phyloP scores from a whole-genome alignment of 2,329 filamentous ascomycete genomes.

The Lasiodiplodia hormozganensis region DNA sequence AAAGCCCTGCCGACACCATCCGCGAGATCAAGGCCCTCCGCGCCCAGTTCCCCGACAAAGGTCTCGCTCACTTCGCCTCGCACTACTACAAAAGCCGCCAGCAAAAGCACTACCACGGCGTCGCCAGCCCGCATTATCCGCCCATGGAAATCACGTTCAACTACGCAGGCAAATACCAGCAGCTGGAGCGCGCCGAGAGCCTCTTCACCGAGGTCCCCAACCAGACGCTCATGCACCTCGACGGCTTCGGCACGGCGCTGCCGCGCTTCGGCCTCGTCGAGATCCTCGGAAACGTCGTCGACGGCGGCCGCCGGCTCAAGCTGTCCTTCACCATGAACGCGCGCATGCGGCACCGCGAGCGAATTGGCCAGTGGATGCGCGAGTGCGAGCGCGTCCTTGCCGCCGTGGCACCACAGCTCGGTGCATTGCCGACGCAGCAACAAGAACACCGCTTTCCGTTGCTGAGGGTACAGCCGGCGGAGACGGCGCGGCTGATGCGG shows the following conservation, averaged over 20 bases:
- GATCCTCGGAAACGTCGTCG: constrained; percentile 58
- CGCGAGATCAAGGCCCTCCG: constrained; percentile 2
- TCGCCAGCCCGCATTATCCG: neutral
- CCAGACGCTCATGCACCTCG: constrained; percentile 9
- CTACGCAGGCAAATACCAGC: constrained; percentile 59
- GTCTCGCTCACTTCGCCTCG: constrained; percentile 14
- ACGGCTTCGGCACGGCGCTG: constrained; percentile 29
- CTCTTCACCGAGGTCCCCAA: constrained; percentile 17
- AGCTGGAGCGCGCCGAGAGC: constrained; percentile 48
- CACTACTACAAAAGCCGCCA: neutral
- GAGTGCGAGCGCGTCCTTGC: constrained; percentile 46
- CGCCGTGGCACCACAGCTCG: constrained; percentile 36
- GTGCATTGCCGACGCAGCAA: too few species aligned
- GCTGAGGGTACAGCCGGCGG: neutral
- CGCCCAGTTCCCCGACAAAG: constrained; percentile 15
- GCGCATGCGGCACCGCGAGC: constrained; percentile 54
- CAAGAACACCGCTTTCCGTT: neutral
- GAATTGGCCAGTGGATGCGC: constrained; percentile 53
- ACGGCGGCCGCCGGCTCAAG: constrained; percentile 54
- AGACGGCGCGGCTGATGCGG: neutral
- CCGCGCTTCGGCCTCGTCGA: constrained; percentile 60
- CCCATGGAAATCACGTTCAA: constrained; percentile 67
- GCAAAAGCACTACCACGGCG: neutral
- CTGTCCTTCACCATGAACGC: constrained; percentile 61
- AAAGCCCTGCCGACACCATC: neutral